phyloP scores from a whole-genome alignment of 2,329 filamentous ascomycete species.

The Beauveria australis region DNA sequence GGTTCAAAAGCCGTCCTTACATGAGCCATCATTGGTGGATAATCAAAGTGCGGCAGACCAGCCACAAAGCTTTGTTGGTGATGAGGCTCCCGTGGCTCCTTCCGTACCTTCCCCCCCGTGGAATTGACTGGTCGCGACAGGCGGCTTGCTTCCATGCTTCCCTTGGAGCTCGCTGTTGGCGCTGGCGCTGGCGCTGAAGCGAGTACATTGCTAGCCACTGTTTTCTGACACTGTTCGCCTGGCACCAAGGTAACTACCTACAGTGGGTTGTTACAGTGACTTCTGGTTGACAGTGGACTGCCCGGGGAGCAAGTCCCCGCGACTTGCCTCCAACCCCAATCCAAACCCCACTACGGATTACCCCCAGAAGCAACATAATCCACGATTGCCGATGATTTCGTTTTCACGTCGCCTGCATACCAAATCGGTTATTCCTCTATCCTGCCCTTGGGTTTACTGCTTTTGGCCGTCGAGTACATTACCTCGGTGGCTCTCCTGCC shows the following conservation, averaged over 20 bases:
- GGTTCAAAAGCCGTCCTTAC: not conserved
- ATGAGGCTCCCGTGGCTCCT: not conserved
- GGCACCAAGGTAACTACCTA: not conserved
- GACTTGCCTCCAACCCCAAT: not conserved
- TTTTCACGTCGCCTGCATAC: not conserved
- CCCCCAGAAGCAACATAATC: not conserved
- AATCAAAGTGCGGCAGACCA: constrained; percentile 3
- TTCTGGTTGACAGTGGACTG: no score
- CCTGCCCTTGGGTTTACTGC: not conserved
- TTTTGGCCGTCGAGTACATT: not conserved
- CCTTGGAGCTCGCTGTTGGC: not conserved
- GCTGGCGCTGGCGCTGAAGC: not conserved
- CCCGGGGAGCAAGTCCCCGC: not conserved
- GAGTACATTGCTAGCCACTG: not conserved
- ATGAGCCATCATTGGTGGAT: constrained; percentile 2
- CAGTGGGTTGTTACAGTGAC: no score
- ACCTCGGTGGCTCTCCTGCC: not conserved
- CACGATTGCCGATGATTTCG: not conserved
- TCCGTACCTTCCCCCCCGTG: not conserved
- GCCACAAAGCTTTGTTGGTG: not conserved
- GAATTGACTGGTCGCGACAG: not conserved
- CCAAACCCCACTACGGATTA: constrained; percentile 1
- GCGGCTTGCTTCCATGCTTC: not conserved
- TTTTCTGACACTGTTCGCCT: not conserved
- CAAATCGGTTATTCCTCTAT: not conserved